Evolutionary conservation across 1,284 basidiomycete species (phyloP), one percentile per base, ranked within the genome.

Genomic region (Dichomitus squalens): DNA sequence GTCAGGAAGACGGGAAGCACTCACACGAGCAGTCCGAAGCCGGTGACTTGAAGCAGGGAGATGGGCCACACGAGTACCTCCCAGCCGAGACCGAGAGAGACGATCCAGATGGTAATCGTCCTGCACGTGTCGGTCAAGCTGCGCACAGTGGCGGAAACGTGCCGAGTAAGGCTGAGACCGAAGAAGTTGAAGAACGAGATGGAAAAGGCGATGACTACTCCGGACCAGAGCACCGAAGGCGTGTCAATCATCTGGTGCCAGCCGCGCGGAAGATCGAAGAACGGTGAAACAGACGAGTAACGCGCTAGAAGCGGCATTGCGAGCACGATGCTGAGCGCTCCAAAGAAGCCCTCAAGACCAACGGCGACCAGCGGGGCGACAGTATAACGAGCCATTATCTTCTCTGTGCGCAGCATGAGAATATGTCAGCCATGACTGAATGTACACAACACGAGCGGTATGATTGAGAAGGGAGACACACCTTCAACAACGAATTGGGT

Each of bases 401-500:
- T 93, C 76, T 95, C 93, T 84, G 64, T 35, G 43, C 50, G 48
- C 58, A 20, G 50, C 44, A 51, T 60, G 57, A 34, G 53, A 50
- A 23, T 20, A 20, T 25, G 49, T 52, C 21, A 53, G 33, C 41
- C 31, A 49, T 48, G 25, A n/a, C 16, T 27, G 27, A 27, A 49
- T 31, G 33, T 20, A 8, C 51, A n/a, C 43, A 49, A 41, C 34
- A 16, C 38, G 49, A 36, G 47, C 20, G 33, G 21, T 16, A 46
- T 23, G 14, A 36, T 5, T 12, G n/a, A 36, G 31, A 41, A 20
- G 29, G 18, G 46, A 44, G 12, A 58, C 80, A 82, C 82, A 81
- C 94, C 93, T 80, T 98, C 96, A n/a, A 97, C 81, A 47, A 98
- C 95, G 70, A 96, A 96, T 70, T 96, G 94, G 11, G 86, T 85